A percentile compares a stretch with the other conserved stretches of the same genome.
These are phyloP conservation scores for Cyclocybe aegerita DNA, from an alignment of 768 basidiomycete genomes.

Conservation along the genomic window DNA sequence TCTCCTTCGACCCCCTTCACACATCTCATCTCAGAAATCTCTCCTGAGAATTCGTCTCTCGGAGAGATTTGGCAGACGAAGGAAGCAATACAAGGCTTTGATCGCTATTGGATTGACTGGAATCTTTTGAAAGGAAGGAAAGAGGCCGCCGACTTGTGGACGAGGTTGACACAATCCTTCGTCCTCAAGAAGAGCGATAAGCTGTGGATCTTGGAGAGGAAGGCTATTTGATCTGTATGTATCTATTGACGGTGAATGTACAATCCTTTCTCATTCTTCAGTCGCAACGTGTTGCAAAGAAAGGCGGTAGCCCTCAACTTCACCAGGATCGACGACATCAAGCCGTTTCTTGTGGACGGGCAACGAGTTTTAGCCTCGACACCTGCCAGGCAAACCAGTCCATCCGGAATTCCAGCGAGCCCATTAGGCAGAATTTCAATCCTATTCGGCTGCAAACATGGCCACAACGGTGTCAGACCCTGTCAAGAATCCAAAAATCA, in stretches of 20 bases:
- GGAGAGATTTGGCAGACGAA: conserved; percentile 40
- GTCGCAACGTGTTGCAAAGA: neutral
- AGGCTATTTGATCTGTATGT: conserved; percentile 2
- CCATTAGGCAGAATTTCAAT: conserved; percentile 41
- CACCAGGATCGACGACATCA: neutral
- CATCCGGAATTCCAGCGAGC: conserved; percentile 39
- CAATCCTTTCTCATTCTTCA: neutral
- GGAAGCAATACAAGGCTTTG: conserved; percentile 45
- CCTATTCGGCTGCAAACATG: conserved; percentile 37
- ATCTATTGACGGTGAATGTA: neutral
- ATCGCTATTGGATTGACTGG: conserved; percentile 31
- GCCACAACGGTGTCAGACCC: neutral
- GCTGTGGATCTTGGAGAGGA: conserved; percentile 51
- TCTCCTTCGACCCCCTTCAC: conserved; percentile 42
- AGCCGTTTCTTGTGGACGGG: conserved; percentile 24
- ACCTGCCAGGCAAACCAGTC: conserved; percentile 39
- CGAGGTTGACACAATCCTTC: conserved; percentile 26
- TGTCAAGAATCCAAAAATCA: neutral
- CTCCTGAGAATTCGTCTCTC: conserved; percentile 22
- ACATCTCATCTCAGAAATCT: conserved; percentile 61
- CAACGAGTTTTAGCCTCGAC: conserved; percentile 42
- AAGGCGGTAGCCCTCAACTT: neutral
- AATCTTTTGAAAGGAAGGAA: conserved; percentile 15
- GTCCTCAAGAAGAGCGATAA: conserved; percentile 37
- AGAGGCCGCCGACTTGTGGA: conserved; percentile 13